Conservation (phyloP, 805 yeast genomes). For the Torulaspora gathmanii region DNA sequence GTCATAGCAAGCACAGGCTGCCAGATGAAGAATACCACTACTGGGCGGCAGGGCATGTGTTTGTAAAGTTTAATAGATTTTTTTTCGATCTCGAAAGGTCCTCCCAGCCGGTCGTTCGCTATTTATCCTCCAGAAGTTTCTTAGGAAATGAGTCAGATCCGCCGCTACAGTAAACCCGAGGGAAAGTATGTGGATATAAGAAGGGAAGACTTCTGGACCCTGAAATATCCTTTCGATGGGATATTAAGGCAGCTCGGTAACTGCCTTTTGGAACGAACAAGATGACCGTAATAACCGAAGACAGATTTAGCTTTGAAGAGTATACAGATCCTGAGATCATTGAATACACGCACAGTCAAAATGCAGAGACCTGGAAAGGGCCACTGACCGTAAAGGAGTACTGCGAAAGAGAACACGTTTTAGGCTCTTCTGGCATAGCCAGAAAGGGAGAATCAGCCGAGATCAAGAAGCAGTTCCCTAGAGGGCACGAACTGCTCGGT, state of each 20-base stretch:
- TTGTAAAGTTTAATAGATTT: too few relatives aligned
- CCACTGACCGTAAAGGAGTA: slow-evolving; percentile 35
- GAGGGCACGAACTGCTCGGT: slow-evolving; percentile 30
- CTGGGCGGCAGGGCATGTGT: too few relatives aligned
- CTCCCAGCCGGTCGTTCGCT: too few relatives aligned
- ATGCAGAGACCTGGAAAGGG: slow-evolving; percentile 37
- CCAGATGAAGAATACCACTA: too few relatives aligned
- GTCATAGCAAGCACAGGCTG: too few relatives aligned
- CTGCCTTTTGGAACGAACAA: background rate
- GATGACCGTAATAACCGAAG: slow-evolving; percentile 8
- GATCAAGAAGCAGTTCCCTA: slow-evolving; percentile 17
- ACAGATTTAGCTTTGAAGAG: slow-evolving; percentile 17
- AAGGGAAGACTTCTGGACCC: too few relatives aligned
- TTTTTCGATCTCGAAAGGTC: too few relatives aligned
- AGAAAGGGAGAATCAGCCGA: slow-evolving; percentile 16
- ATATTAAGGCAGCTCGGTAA: too few relatives aligned
- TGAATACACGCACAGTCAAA: slow-evolving; percentile 36
- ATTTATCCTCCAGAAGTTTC: background rate
- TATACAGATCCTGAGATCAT: slow-evolving; percentile 35
- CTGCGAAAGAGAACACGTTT: slow-evolving; percentile 35
- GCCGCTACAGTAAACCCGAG: background rate
- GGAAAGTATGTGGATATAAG: too few relatives aligned
- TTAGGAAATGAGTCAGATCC: background rate
- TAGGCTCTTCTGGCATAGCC: slow-evolving; percentile 32
- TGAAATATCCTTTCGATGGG: too few relatives aligned